Evolutionary conservation across 805 yeast species (phyloP).

Genomic region (Nakazawaea ishiwadae): DNA sequence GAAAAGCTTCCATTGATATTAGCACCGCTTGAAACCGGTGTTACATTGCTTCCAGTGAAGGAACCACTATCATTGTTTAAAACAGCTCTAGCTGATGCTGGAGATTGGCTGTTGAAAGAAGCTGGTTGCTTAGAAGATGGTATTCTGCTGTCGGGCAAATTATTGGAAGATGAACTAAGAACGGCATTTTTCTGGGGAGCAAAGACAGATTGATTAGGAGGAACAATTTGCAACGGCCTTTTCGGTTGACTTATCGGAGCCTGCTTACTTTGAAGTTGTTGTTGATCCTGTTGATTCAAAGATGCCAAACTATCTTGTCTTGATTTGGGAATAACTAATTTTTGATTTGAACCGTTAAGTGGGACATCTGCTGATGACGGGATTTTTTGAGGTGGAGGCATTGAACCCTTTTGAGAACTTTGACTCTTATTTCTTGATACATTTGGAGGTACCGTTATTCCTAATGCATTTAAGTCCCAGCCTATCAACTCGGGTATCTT

Average conservation of each 20-base stretch:
- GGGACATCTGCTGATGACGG: constrained; percentile 3
- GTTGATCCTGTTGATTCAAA: constrained; percentile 8
- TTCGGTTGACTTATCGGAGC: no score
- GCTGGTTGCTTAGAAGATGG: no score
- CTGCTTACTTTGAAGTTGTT: constrained; percentile 6
- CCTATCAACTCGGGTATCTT: constrained; percentile 47
- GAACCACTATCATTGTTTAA: neutral
- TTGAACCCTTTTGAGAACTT: no score
- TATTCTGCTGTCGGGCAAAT: constrained; percentile 3
- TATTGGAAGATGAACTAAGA: neutral
- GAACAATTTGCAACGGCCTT: constrained; percentile 1
- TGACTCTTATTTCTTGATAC: neutral
- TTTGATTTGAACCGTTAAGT: constrained; percentile 12
- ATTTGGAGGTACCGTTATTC: constrained; percentile 1
- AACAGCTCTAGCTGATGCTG: no score
- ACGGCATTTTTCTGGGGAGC: constrained; percentile 4
- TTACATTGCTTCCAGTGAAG: neutral
- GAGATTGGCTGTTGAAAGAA: no score
- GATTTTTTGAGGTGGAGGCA: neutral
- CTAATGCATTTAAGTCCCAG: constrained; percentile 33
- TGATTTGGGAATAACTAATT: neutral
- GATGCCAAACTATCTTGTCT: constrained; percentile 6
- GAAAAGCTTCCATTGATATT: no score
- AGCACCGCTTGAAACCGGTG: neutral
- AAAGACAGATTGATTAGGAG: neutral